Evolutionary conservation across 108 stramenopile genomes (phyloP), one percentile per base, ranked within the genome.

Genomic region (Schizochytrium sp.): DNA sequence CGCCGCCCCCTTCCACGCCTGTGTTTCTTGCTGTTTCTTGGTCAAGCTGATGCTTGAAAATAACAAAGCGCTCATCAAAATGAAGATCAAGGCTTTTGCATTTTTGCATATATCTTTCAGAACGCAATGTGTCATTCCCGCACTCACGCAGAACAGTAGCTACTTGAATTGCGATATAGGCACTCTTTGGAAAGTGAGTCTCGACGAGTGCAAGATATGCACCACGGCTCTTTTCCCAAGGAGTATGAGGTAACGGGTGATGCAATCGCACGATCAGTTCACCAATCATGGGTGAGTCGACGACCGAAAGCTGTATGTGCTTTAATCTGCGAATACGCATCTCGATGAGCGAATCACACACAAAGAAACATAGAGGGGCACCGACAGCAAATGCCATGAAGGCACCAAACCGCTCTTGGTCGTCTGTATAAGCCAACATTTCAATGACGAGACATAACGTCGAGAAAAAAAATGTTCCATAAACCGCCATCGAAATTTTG

Each of bases 21-120:
- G 64, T 69, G 64, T 44, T 69, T 8, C 64, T 38, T 8, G 64
- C 64, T 38, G 64, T 69, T 15, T 69, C 64, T 1, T 8, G 42
- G 64, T 69, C 64, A 0, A 69, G 64, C 64, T 69, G 64, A 44
- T 69, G 64, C 28, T 69, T 69, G 64, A 69, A 69, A 44, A 69
- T 44, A 7, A 69, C 64, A 69, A 69, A 69, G 2, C 64, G 64
- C 3, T 69, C 64, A 38, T 69, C 64, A 38, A 69, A 69, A 8
- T 69, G 7, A 7, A 69, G 64, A 38, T 69, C 64, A 44, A 69
- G 64, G 44, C 0, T 69, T 38, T 69, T 69, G 64, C 64, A 69
- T 69, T 69, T 69, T 1, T 69, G 64, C 64, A 69, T 13, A 44
- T 44, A 44, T 44, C 64, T 38, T 44, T 69, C 64, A 44, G 64